phyloP scores from a whole-genome alignment of 257 asterid species.

The Solanum bukasovii region DNA sequence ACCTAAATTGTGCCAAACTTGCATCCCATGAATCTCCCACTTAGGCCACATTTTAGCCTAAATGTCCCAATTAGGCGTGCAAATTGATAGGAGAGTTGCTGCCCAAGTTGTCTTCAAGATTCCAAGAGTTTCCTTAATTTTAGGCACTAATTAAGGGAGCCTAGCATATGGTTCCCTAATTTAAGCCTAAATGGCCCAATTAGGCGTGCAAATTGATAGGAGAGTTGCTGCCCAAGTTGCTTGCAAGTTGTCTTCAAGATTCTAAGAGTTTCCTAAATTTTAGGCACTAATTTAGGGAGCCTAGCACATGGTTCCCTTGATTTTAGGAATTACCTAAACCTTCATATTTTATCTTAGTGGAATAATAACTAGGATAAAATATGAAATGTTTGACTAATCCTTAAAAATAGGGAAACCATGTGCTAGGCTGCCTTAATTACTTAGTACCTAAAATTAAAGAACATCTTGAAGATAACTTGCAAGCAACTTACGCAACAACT shows the following conservation, averaged over 20 bases:
- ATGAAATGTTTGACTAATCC: background rate
- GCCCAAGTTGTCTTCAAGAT: background rate
- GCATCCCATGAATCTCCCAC: background rate
- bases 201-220: background rate
- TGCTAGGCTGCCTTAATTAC: background rate
- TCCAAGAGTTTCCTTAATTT: background rate
- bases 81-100: background rate
- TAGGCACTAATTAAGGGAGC: background rate
- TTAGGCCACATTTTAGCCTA: background rate
- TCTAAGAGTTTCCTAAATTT: background rate
- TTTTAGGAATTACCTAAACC: background rate
- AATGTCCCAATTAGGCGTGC: background rate
- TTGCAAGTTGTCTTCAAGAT: background rate
- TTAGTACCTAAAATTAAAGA: background rate
- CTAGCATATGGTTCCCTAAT: background rate
- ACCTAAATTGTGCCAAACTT: background rate
- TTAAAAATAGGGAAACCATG: background rate
- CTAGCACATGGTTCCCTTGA: background rate
- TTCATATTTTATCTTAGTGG: background rate
- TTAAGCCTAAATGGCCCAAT: background rate
- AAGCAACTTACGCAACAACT: background rate
- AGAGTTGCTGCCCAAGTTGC: background rate
- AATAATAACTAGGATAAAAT: background rate
- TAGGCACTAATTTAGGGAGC: background rate
- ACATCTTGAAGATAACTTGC: background rate